Base-by-base conservation (phyloP, 805 yeast genomes). In the Monosporozyma servazzii region DNA sequence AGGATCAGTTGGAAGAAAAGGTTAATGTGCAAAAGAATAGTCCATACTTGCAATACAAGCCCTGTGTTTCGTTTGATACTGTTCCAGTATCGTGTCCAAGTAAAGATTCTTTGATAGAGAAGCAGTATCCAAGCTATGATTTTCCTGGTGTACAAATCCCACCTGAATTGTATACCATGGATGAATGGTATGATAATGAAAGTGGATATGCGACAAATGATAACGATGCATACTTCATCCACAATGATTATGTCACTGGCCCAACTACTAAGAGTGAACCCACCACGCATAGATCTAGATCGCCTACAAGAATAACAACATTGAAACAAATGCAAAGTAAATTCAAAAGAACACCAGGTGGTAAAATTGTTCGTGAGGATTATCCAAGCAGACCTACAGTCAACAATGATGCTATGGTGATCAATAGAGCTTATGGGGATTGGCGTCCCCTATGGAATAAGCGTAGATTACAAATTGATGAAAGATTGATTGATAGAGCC, bases 331-430 rank as follows among this genome's bases (percentile, higher is more conserved):
- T 48, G 29, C 50, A 48, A 42, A 44, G 54, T 45, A 58, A 55
- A 56, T 62, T 66, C 33, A 56, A 56, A 40, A 53, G 64, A 18
- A 60, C 66, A 9, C 55, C 57, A 37, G 60, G 64, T 53, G 71
- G 71, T 30, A 61, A 58, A 47, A 58, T 67, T 20, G 65, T 63
- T 5, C 58, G 71, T 48, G 61, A 62, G 9, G 71, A 67, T 48
- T 68, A 68, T 45, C 70, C 70, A n/a, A 62, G 64, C 20, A 58
- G 65, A 37, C 70, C 71, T 13, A 57, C 64, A 17, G 52, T 68
- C 5, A 48, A 53, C 6, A 65, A 57, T 47, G 63, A 66, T 45
- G 66, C 71, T 1, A 51, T 68, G 23, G 59, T 67, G 5, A 52
- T 64, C n/a, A 66, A 57, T 33, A 64, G 56, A 46, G 51, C 57